Evolutionary conservation across 441 rosid genomes (phyloP), one percentile per base, ranked within the genome.

Genomic region (Jatropha podagrica): DNA sequence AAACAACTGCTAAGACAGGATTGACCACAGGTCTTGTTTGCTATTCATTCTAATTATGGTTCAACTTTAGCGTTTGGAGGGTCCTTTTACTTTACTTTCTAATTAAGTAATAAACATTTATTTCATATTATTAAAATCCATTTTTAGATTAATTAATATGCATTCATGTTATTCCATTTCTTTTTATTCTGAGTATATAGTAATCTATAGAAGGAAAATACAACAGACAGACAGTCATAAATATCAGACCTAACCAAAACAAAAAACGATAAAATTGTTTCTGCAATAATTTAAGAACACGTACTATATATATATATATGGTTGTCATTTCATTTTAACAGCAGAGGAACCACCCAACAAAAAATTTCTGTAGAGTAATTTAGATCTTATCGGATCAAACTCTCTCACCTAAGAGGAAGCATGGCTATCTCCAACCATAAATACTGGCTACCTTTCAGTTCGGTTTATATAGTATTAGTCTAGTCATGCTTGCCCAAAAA

Each of bases 1-100:
- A 65, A 20, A 70, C 82, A 75, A 71, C 32, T 59, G 11, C 44
- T 20, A 0, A 51, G 62, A 71, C 82, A 75, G 42, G 76, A 75
- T 56, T 70, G 72, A 75, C 76, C 75, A 42, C 0, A 3, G 4
- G 55, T 69, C 44, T 72, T 71, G 65, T 59, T 61, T 49, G 52
- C 7, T 55, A 40, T 20, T 10, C 48, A 8, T 9, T 69, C 42
- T 32, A 9, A 61, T 64, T 76, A 55, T 42, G 46, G 6, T 42
- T 42, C 9, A 42, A 42, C 46, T 42, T 42, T 42, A 32, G 32
- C 32, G 1, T 32, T 0, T 32, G 32, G 32, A 32, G 32, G 32
- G 32, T 32, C 55, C 18, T 17, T 52, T 46, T 52, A 0, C n/a
- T 17, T 52, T 32, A 32, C 32, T 32, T 32, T 32, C 1, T 32